These are phyloP conservation scores for Cryphonectria japonica DNA, from an alignment of 2,329 filamentous ascomycete genomes.

Conservation along the genomic window DNA sequence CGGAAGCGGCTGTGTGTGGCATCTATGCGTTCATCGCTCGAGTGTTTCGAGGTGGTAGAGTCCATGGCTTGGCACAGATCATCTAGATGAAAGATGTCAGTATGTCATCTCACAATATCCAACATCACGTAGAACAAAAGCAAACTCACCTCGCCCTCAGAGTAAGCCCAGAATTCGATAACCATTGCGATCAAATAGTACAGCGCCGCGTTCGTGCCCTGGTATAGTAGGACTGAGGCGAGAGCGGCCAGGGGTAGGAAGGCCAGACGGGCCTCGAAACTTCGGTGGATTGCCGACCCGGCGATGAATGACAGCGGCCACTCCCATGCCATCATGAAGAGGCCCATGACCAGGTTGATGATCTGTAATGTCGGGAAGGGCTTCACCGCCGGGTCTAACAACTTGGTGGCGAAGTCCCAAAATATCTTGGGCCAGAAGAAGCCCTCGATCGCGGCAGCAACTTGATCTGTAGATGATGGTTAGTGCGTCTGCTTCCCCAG, in stretches of 20 bases:
- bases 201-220: constrained; percentile 86
- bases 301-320: constrained; percentile 84
- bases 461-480: constrained; percentile 68
- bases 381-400: constrained; percentile 82
- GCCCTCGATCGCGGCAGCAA: constrained; percentile 78
- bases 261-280: constrained; percentile 82
- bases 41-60: constrained; percentile 60
- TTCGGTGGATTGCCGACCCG: constrained; percentile 78
- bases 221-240: constrained; percentile 79
- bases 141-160: constrained; percentile 85
- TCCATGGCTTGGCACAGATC: constrained; percentile 72
- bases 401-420: constrained; percentile 94
- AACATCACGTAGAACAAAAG: background rate
- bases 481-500: background rate
- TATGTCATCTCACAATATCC: background rate
- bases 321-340: constrained; percentile 83
- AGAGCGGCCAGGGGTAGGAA: constrained; percentile 80
- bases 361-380: constrained; percentile 88
- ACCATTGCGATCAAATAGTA: constrained; percentile 87
- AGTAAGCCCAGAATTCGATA: constrained; percentile 96
- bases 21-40: constrained; percentile 29
- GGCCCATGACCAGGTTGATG: constrained; percentile 82
- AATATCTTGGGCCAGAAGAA: constrained; percentile 99
- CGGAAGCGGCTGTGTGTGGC: background rate
- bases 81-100: constrained; percentile 48